Conservation (phyloP, 345 rosid species). For the Pugionium cornutum region DNA sequence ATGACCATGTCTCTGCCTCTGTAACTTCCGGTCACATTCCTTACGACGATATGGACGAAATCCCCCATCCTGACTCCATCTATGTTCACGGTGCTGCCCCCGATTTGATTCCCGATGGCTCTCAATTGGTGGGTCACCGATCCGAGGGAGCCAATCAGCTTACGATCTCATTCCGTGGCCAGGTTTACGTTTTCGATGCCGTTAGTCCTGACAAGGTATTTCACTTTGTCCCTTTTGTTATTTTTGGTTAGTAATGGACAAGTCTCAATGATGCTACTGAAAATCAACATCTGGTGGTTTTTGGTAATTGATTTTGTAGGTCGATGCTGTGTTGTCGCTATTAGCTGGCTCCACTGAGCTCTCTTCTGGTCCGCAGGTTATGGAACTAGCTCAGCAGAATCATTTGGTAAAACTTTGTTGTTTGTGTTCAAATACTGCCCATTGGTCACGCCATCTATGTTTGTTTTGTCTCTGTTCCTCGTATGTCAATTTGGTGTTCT, state of each 20-base stretch:
- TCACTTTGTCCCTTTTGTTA: background rate
- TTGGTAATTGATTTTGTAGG: conserved; percentile 43
- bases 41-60: conserved; percentile 55
- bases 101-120: conserved; percentile 37
- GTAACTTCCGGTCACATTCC: conserved; percentile 46
- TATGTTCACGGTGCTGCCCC: conserved; percentile 40
- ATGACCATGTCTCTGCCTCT: conserved; percentile 46
- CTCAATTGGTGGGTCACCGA: conserved; percentile 46
- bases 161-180: conserved; percentile 82
- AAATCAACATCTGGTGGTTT: background rate
- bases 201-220: conserved; percentile 78
- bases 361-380: conserved; percentile 56
- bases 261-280: too few species aligned
- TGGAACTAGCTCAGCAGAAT: conserved; percentile 57
- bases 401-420: conserved; percentile 18
- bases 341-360: conserved; percentile 72
- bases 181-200: conserved; percentile 84
- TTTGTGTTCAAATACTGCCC: background rate
- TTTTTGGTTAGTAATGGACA: background rate
- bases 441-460: conserved; percentile 9
- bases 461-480: background rate
- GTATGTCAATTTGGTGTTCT: conserved; percentile 17
- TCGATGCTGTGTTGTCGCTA: conserved; percentile 72
- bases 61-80: conserved; percentile 54
- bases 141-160: conserved; percentile 51